A percentile compares a stretch with the other conserved stretches of the same genome.
Conservation (phyloP, 2,329 filamentous ascomycete species). For the Drechslerella coelobrocha region DNA sequence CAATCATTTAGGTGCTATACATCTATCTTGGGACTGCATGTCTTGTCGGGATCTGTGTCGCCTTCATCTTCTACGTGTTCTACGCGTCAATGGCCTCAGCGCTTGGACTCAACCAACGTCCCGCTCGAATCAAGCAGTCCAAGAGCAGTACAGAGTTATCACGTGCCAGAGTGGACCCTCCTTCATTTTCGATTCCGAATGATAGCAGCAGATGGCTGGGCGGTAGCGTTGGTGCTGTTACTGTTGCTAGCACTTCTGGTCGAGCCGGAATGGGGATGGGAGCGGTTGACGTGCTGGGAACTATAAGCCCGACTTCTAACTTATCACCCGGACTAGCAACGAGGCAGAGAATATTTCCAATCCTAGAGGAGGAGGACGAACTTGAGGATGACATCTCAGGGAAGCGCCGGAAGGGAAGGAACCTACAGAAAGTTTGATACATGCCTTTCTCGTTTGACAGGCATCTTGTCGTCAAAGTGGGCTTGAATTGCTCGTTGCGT, state of each 20-base stretch:
- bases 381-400: slow-evolving; percentile 31
- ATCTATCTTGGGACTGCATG: slow-evolving; percentile 40
- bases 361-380: slow-evolving; percentile 47
- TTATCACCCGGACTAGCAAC: slow-evolving; percentile 4
- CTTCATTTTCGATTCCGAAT: slow-evolving; percentile 17
- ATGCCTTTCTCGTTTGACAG: no score
- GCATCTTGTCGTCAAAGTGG: no score
- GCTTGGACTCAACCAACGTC: slow-evolving; percentile 15
- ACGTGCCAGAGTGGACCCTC: no score
- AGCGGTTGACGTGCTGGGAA: slow-evolving; percentile 4
- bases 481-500: no score
- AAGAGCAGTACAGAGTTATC: no score
- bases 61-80: slow-evolving; percentile 33
- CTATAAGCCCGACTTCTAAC: slow-evolving; percentile 24
- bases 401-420: slow-evolving; percentile 23
- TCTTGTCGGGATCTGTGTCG: slow-evolving; percentile 29
- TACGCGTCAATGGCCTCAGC: slow-evolving; percentile 27
- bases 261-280: slow-evolving; percentile 31
- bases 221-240: background rate
- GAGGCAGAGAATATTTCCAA: slow-evolving; percentile 46
- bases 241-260: background rate
- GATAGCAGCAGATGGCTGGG: slow-evolving; percentile 18
- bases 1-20: slow-evolving; percentile 31
- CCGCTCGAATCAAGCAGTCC: background rate
- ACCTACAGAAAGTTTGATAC: background rate